Conservation (phyloP, 495 filamentous ascomycete genomes). For the Margaritispora aquatica region DNA sequence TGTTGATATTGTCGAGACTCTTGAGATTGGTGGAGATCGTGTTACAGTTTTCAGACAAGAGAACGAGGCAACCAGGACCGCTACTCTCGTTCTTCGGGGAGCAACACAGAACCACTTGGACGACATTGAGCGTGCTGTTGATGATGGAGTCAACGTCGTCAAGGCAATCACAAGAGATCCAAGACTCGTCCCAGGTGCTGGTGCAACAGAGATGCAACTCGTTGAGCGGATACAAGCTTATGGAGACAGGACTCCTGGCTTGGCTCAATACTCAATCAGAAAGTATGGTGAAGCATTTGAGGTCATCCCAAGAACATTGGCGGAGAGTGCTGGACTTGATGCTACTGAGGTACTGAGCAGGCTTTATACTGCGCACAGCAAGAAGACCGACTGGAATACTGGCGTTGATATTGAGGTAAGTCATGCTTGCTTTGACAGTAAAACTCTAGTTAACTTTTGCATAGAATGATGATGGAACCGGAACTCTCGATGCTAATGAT, state of each 20-base stretch:
- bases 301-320: conserved; percentile 87
- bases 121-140: conserved; percentile 93
- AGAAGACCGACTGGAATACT: conserved; percentile 78
- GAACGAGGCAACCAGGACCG: conserved; percentile 82
- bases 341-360: conserved; percentile 89
- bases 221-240: conserved; percentile 84
- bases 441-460: background rate
- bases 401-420: conserved; percentile 86
- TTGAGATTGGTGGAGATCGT: conserved; percentile 96
- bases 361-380: conserved; percentile 88
- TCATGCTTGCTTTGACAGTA: background rate
- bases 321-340: conserved; percentile 91
- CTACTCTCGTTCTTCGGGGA: conserved; percentile 90
- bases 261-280: conserved; percentile 91
- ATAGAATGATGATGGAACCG: conserved; percentile 65
- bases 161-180: conserved; percentile 96
- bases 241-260: conserved; percentile 84
- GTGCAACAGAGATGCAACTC: conserved; percentile 92
- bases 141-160: conserved; percentile 97
- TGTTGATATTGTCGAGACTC: conserved; percentile 92
- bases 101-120: conserved; percentile 98
- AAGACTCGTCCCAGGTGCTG: conserved; percentile 87
- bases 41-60: conserved; percentile 99
- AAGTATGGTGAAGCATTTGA: conserved; percentile 98
- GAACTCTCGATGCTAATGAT: conserved; percentile 80